These are phyloP conservation scores for Globisporangium cederbergense DNA, from an alignment of 352 stramenopile species.

Conservation along the genomic window DNA sequence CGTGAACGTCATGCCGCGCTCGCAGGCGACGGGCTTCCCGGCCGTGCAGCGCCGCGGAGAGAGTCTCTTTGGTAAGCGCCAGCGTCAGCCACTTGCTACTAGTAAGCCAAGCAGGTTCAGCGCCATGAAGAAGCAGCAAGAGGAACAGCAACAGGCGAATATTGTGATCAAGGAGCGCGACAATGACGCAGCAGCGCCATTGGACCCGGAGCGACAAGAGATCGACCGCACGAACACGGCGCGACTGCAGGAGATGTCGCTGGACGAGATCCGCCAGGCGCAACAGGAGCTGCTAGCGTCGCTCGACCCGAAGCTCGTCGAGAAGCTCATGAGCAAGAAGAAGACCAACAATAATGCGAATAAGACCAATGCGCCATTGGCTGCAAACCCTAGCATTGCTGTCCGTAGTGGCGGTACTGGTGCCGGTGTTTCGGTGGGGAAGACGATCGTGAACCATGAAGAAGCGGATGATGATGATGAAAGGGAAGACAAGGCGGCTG, in stretches of 20 bases:
- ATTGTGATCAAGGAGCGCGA: not conserved
- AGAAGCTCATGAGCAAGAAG: conserved; percentile 51
- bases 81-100: conserved; percentile 15
- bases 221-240: conserved; percentile 62
- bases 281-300: conserved; percentile 61
- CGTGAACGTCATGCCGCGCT: conserved; percentile 25
- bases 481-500: not conserved
- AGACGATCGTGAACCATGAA: conserved; percentile 7
- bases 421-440: conserved; percentile 5
- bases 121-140: conserved; percentile 7
- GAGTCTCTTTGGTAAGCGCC: conserved; percentile 68
- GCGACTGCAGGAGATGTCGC: conserved; percentile 58
- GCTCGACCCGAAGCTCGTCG: conserved; percentile 59
- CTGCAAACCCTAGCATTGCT: not conserved
- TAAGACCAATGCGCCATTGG: not conserved
- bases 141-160: no score
- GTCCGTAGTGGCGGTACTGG: not conserved
- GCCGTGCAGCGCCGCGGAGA: conserved; percentile 42
- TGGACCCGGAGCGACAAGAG: conserved; percentile 36
- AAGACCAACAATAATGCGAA: conserved; percentile 13
- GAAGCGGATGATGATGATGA: not conserved
- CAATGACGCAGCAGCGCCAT: conserved; percentile 10
- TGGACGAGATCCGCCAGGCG: conserved; percentile 61
- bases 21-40: conserved; percentile 59
- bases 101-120: conserved; percentile 24